Evolutionary conservation across 805 yeast species (phyloP).

Genomic region (Kazachstania psychrophila): DNA sequence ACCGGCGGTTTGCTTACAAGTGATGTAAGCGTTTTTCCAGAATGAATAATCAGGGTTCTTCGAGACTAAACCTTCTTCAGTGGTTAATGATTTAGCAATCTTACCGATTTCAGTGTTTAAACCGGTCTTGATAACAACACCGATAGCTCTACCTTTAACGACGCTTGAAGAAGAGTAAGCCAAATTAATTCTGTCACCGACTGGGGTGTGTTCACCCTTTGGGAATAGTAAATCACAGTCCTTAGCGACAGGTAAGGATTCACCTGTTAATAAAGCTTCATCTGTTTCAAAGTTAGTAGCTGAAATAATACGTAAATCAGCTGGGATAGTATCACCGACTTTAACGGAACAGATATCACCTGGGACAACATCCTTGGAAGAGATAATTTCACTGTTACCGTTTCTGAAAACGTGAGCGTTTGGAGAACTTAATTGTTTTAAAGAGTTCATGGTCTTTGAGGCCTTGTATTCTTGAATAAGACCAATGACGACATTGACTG

Average conservation of each 20-base stretch:
- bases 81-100: constrained; percentile 73
- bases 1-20: constrained; percentile 49
- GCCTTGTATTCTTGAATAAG: constrained; percentile 93
- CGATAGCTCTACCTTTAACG: constrained; percentile 87
- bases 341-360: constrained; percentile 86
- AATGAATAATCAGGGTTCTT: constrained; percentile 36
- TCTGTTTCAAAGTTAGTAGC: constrained; percentile 77
- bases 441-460: constrained; percentile 87
- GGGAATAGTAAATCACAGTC: constrained; percentile 35
- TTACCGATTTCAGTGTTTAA: constrained; percentile 86
- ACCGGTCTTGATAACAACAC: constrained; percentile 90
- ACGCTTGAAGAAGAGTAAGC: constrained; percentile 97
- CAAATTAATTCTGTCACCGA: constrained; percentile 61
- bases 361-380: constrained; percentile 83
- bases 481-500: constrained; percentile 90
- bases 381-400: constrained; percentile 59
- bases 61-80: constrained; percentile 19
- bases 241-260: constrained; percentile 77
- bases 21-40: constrained; percentile 28
- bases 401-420: constrained; percentile 82
- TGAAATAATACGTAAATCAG: constrained; percentile 73
- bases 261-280: constrained; percentile 92
- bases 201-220: constrained; percentile 34
- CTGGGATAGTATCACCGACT: constrained; percentile 95
- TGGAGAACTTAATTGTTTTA: constrained; percentile 87